phyloP scores from a whole-genome alignment of 2,329 filamentous ascomycete genomes.

The Grosmannia clavigera region DNA sequence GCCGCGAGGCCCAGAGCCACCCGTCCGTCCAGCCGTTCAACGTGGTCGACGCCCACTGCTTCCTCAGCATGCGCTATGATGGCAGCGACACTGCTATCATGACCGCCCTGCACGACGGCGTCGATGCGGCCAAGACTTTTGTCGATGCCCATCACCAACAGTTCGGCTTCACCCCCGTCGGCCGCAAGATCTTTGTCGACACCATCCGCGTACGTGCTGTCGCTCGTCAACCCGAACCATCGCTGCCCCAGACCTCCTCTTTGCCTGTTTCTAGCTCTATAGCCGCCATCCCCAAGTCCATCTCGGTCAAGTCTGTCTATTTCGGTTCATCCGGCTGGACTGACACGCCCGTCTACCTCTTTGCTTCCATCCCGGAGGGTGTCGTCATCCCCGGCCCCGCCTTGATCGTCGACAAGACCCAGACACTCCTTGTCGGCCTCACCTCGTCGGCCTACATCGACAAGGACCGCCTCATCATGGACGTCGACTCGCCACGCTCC shows the following conservation, averaged over 20 bases:
- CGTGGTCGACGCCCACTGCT: slow-evolving; percentile 60
- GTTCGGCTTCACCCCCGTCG: slow-evolving; percentile 53
- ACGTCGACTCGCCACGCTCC: slow-evolving; percentile 21
- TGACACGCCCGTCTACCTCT: slow-evolving; percentile 54
- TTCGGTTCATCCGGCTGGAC: slow-evolving; percentile 35
- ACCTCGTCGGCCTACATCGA: slow-evolving; percentile 49
- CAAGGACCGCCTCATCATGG: slow-evolving; percentile 59
- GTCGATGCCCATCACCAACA: slow-evolving; percentile 57
- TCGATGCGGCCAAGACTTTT: slow-evolving; percentile 52
- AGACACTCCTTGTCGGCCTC: slow-evolving; percentile 60
- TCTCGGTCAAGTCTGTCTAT: slow-evolving; percentile 29
- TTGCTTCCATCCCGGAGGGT: slow-evolving; percentile 47
- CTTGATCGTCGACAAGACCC: slow-evolving; percentile 53
- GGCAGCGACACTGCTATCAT: slow-evolving; percentile 85
- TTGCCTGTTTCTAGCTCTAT: slow-evolving; percentile 19
- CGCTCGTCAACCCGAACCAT: slow-evolving; percentile 16
- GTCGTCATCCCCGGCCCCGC: slow-evolving; percentile 46
- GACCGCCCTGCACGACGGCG: slow-evolving; percentile 43
- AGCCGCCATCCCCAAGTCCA: slow-evolving; percentile 29
- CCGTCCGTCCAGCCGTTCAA: slow-evolving; percentile 51
- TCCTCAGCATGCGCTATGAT: slow-evolving; percentile 83
- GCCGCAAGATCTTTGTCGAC: slow-evolving; percentile 59
- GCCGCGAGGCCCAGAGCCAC: neutral
- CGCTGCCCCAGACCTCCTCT: neutral
- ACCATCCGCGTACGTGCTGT: slow-evolving; percentile 59